phyloP scores from a whole-genome alignment of 768 basidiomycete genomes.

The Tylopilus felleus region DNA sequence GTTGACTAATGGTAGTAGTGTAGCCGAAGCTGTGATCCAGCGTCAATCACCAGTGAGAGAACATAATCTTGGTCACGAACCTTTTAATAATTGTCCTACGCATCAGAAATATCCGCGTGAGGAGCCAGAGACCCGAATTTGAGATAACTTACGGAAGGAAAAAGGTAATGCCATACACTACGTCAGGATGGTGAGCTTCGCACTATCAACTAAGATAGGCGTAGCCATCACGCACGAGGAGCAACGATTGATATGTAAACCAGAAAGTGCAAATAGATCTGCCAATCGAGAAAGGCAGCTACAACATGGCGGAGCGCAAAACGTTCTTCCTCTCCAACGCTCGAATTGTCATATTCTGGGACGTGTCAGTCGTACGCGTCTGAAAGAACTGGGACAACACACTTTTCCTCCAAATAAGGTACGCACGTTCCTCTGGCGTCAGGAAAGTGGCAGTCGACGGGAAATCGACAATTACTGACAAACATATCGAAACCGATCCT shows the following conservation, averaged over 20 bases:
- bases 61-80: constrained; percentile 22
- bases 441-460: constrained; percentile 19
- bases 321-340: constrained; percentile 44
- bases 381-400: neutral
- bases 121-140: neutral
- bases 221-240: constrained; percentile 46
- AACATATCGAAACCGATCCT: neutral
- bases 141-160: constrained; percentile 58
- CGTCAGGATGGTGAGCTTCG: constrained; percentile 1
- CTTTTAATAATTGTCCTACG: constrained; percentile 56
- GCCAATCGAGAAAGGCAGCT: constrained; percentile 61
- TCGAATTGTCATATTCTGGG: constrained; percentile 33
- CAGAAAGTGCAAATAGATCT: constrained; percentile 33
- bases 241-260: constrained; percentile 48
- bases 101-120: neutral
- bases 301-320: constrained; percentile 52
- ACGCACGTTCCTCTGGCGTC: constrained; percentile 15
- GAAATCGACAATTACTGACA: constrained; percentile 55
- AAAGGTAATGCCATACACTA: constrained; percentile 68
- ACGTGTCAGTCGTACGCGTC: constrained; percentile 54
- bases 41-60: neutral
- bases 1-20: constrained; percentile 51
- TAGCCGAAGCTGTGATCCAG: constrained; percentile 51
- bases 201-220: neutral
- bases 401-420: constrained; percentile 20